Base-by-base conservation (phyloP, 495 filamentous ascomycete genomes). In the Penicillium egyptiacum region DNA sequence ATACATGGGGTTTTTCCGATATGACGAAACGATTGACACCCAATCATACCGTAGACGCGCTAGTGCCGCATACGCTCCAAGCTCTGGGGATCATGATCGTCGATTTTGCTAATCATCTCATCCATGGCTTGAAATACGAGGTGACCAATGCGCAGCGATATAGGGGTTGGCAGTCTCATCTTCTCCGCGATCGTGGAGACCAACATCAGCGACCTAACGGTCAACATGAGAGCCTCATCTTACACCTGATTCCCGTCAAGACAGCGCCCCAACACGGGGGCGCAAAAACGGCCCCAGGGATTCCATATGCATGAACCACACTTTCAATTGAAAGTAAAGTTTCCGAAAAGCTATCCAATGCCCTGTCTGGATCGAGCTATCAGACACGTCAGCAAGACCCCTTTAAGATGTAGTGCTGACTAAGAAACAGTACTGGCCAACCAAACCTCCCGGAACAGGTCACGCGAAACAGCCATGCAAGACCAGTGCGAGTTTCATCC, bases 321-420 rank as follows among this genome's bases (percentile, higher is more conserved):
- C 31, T 39, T 26, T 44, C 22, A 20, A 55, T 33, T 28, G 42
- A 46, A 5, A n/a, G 44, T 30, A 46, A 5, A n/a, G 44, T 30
- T 19, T 37, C 19, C n/a, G 16, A 12, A 26, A 55, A 12, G 37
- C 22, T 22, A 20, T 39, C 2, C 9, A 20, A 31, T 14, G n/a
- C 16, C 5, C 20, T 37, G 22, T 48, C 22, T 19, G 9, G 39
- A n/a, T 16, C 26, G 8, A 48, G 17, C 52, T 60, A 44, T 60
- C 54, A 53, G 50, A 62, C 59, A 62, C 54, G 62, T 67, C 65
- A 67, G 56, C 59, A 22, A 20, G 26, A 17, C 33, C 39, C 28
- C 35, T 20, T 30, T 30, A 9, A 2, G 31, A 31, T 61, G 45
- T 37, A 55, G 60, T 51, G 56, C 60, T 51, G 31, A 45, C 9